Evolutionary conservation across 768 basidiomycete species (phyloP), one percentile per base, ranked within the genome.

Genomic region (Russula sp.): DNA sequence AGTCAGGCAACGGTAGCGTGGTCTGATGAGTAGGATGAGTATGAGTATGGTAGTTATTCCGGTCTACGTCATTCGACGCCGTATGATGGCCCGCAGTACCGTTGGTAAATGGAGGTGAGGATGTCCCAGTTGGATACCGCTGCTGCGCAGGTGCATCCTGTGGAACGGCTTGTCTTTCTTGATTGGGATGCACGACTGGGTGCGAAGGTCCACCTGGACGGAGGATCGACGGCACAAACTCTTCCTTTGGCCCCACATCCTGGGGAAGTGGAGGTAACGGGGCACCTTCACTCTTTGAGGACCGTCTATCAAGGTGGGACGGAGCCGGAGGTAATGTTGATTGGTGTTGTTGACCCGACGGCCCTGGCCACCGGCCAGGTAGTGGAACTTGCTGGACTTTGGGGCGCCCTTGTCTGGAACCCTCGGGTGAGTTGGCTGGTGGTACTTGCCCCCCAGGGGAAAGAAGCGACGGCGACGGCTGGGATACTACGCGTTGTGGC

Each of bases 181-280:
- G 56, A 18, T 22, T n/a, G 10, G 49, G 49, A 3, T 51, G 55
- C 36, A 29, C 6, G 18, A 4, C 50, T 8, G 35, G 3, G n/a
- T 35, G 56, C 18, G 45, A 22, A 47, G 64, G 46, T n/a, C 56
- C 60, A 29, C 63, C 61, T 16, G 59, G 64, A 29, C 57, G 58
- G 13, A 63, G 53, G 29, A 34, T 65, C 32, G 54, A 61, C 16
- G 65, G 58, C 34, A 65, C 35, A 9, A 18, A 34, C 32, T 56
- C 49, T 58, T 53, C 54, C 20, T 56, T 62, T 20, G 64, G 64
- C n/a, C 4, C 54, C 5, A 16, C 36, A n/a, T 38, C 46, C 10
- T 5, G 35, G 7, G 63, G 63, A 25, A 64, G 35, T 14, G 63
- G 59, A 8, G 63, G 63, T 25, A 64, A 38, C 10, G 63, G 51